Percentiles rank a stretch among this genome's conserved stretches.
Evolutionary conservation across 2,329 filamentous ascomycete genomes (phyloP).

Genomic region (Akanthomyces dipterigenus): DNA sequence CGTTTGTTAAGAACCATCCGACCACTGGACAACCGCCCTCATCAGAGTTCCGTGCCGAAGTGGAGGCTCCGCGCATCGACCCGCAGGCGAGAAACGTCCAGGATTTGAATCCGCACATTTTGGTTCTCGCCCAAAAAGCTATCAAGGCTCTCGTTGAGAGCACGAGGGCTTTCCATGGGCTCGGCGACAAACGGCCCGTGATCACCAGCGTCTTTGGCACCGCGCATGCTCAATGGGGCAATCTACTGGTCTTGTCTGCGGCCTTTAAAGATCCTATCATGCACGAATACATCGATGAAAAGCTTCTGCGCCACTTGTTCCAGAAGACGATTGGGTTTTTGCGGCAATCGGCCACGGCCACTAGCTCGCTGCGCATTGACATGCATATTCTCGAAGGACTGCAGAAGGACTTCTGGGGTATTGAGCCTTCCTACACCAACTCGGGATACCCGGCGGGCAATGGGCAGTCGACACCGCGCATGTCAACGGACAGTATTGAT

Average conservation of each 20-base stretch:
- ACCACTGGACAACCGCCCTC: constrained; percentile 26
- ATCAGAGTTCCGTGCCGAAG: constrained; percentile 30
- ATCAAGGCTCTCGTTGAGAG: constrained; percentile 74
- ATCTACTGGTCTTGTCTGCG: constrained; percentile 83
- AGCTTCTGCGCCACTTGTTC: constrained; percentile 55
- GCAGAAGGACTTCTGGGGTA: constrained; percentile 37
- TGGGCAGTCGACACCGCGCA: constrained; percentile 14
- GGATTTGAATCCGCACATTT: constrained; percentile 39
- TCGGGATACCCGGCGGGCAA: neutral
- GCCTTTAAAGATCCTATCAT: constrained; percentile 64
- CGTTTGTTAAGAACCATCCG: constrained; percentile 29
- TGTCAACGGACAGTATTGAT: constrained; percentile 3
- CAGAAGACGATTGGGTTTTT: constrained; percentile 72
- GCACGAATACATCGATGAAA: constrained; percentile 46
- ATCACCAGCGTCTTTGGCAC: constrained; percentile 97
- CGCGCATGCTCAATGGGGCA: constrained; percentile 95
- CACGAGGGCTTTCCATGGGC: constrained; percentile 70
- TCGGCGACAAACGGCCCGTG: constrained; percentile 61
- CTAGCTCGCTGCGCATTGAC: constrained; percentile 68
- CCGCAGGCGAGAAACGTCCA: constrained; percentile 29
- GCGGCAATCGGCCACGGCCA: constrained; percentile 59
- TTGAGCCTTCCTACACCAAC: neutral
- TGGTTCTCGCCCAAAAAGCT: constrained; percentile 53
- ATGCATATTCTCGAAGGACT: constrained; percentile 62
- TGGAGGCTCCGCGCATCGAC: constrained; percentile 32